phyloP scores from a whole-genome alignment of 495 filamentous ascomycete species.

The Talaromyces liani region DNA sequence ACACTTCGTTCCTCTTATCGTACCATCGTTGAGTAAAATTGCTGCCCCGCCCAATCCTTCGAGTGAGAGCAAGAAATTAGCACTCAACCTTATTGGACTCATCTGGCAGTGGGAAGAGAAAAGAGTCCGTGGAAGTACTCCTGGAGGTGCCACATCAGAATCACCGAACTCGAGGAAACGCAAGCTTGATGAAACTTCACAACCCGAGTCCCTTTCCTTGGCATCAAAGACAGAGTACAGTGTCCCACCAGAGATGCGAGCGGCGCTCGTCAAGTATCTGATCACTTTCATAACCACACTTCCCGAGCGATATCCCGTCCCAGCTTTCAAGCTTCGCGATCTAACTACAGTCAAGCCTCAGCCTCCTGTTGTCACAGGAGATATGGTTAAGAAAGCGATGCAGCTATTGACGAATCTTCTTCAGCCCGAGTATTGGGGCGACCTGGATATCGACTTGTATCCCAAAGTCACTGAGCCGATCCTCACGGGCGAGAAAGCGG shows the following conservation, averaged over 20 bases:
- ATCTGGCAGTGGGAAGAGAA: constrained; percentile 92
- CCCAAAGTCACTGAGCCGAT: constrained; percentile 82
- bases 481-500: constrained; percentile 61
- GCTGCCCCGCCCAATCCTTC: constrained; percentile 77
- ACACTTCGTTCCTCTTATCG: constrained; percentile 80
- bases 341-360: constrained; percentile 33
- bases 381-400: constrained; percentile 80
- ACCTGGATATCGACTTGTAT: constrained; percentile 85
- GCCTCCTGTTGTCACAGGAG: constrained; percentile 49
- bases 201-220: constrained; percentile 31
- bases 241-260: constrained; percentile 56
- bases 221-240: constrained; percentile 55
- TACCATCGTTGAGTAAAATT: constrained; percentile 81
- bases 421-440: constrained; percentile 83
- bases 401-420: constrained; percentile 78
- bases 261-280: constrained; percentile 82
- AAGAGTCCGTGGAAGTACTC: constrained; percentile 51
- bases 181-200: constrained; percentile 54
- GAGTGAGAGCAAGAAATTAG: constrained; percentile 87
- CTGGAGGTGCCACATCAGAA: constrained; percentile 46
- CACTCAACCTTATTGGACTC: constrained; percentile 78
- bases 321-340: constrained; percentile 59
- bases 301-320: constrained; percentile 72
- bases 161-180: constrained; percentile 71
- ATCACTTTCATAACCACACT: constrained; percentile 88